Evolutionary conservation across 108 stramenopile species (phyloP).

Genomic region (Stephanodiscus minutulus): DNA sequence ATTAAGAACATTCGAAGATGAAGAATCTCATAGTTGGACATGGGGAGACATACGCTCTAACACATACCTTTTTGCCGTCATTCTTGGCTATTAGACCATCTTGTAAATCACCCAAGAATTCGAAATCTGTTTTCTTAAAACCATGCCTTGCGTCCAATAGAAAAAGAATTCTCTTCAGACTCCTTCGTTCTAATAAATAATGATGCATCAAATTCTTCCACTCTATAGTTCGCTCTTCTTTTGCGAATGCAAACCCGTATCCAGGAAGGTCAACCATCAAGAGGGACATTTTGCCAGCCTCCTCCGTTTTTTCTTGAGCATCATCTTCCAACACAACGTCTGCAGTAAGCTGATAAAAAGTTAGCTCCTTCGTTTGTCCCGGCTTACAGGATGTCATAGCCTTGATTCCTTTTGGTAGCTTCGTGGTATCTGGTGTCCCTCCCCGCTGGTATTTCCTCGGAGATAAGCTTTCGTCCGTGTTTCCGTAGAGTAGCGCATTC

Average conservation of each 20-base stretch:
- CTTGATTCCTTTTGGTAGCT: conserved; percentile 76
- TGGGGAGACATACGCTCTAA: neutral
- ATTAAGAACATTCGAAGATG: neutral
- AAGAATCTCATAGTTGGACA: neutral
- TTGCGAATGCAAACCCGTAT: conserved; percentile 86
- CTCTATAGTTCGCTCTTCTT: conserved; percentile 49
- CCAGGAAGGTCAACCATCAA: conserved; percentile 79
- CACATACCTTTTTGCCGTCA: conserved; percentile 20
- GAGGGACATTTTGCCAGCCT: conserved; percentile 45
- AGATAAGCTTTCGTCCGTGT: conserved; percentile 32
- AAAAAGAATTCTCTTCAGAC: conserved; percentile 75
- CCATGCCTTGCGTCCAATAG: conserved; percentile 86
- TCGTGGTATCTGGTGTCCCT: conserved; percentile 44
- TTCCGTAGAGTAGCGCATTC: conserved; percentile 77
- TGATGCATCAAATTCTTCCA: conserved; percentile 71
- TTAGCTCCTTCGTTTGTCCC: conserved; percentile 73
- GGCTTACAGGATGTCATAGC: conserved; percentile 65
- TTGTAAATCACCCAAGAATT: conserved; percentile 63
- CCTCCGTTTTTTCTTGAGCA: conserved; percentile 12
- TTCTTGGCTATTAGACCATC: conserved; percentile 24
- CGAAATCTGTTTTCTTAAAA: conserved; percentile 71
- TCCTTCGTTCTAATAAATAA: conserved; percentile 60
- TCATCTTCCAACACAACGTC: conserved; percentile 26
- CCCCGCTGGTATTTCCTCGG: conserved; percentile 35
- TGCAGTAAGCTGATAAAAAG: conserved; percentile 75